A percentile compares a stretch with the other conserved stretches of the same genome.
Conservation (phyloP, 768 basidiomycete species). For the Filobasidium wieringae region DNA sequence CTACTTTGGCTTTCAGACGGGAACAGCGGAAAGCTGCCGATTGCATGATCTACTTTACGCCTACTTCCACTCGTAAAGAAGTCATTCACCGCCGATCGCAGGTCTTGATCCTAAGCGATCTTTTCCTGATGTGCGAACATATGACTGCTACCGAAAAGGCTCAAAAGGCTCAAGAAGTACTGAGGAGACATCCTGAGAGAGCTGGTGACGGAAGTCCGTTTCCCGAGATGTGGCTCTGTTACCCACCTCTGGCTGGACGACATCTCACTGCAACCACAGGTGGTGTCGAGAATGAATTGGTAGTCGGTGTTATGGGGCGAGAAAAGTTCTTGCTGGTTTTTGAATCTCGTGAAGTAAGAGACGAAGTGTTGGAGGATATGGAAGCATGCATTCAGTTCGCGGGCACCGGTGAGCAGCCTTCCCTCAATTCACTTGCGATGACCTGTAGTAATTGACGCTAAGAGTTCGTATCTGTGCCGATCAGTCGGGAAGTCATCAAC, state of each 20-base stretch:
- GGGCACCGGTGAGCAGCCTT: slow-evolving; percentile 50
- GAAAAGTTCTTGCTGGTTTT: slow-evolving; percentile 63
- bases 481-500: not conserved
- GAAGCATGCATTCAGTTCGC: slow-evolving; percentile 77
- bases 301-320: slow-evolving; percentile 74
- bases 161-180: slow-evolving; percentile 28
- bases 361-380: slow-evolving; percentile 58
- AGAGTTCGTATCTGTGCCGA: not conserved
- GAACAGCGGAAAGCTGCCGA: slow-evolving; percentile 61
- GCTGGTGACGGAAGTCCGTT: slow-evolving; percentile 45
- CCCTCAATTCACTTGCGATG: too few relatives aligned
- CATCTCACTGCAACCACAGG: slow-evolving; percentile 53
- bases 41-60: slow-evolving; percentile 63
- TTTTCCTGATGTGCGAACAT: slow-evolving; percentile 80
- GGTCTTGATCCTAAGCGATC: slow-evolving; percentile 78
- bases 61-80: slow-evolving; percentile 58
- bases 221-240: slow-evolving; percentile 80
- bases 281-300: slow-evolving; percentile 55
- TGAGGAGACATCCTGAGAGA: slow-evolving; percentile 33
- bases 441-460: not conserved
- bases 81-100: slow-evolving; percentile 67
- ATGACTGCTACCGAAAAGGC: slow-evolving; percentile 57
- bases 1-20: slow-evolving; percentile 63
- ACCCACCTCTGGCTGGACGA: slow-evolving; percentile 90
- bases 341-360: slow-evolving; percentile 50